These are phyloP conservation scores for Forsythia viridissima DNA, from an alignment of 257 asterid species.

Conservation along the genomic window DNA sequence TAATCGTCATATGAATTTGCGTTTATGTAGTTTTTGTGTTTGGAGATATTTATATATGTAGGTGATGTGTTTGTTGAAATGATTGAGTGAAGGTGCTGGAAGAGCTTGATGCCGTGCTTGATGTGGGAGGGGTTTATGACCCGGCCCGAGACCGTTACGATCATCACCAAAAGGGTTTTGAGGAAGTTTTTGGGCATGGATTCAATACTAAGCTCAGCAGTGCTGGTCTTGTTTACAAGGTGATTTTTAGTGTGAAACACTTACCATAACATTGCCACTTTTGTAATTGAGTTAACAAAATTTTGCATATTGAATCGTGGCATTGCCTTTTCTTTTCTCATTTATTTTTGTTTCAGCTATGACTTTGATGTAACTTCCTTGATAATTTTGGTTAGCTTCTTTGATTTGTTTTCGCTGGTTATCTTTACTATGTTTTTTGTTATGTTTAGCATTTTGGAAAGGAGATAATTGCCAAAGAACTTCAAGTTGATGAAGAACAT, in stretches of 20 bases:
- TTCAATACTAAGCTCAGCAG: slow-evolving; percentile 86
- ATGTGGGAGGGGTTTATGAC: slow-evolving; percentile 88
- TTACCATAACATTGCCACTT: background rate
- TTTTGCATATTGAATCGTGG: background rate
- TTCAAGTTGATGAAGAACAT: slow-evolving; percentile 70
- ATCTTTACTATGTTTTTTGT: slow-evolving; percentile 9
- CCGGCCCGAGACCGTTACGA: slow-evolving; percentile 69
- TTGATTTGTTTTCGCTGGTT: slow-evolving; percentile 1
- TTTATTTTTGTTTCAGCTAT: background rate
- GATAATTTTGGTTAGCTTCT: background rate
- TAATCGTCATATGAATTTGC: background rate
- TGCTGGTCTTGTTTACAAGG: slow-evolving; percentile 97
- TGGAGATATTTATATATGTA: slow-evolving; percentile 12
- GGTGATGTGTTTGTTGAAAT: slow-evolving; percentile 60
- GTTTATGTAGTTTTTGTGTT: background rate
- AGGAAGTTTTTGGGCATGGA: slow-evolving; percentile 84
- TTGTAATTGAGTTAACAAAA: background rate
- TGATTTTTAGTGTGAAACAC: slow-evolving; percentile 16
- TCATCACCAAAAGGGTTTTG: slow-evolving; percentile 91
- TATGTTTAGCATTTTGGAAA: slow-evolving; percentile 78
- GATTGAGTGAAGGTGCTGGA: slow-evolving; percentile 61
- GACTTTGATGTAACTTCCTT: background rate
- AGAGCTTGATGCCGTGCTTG: slow-evolving; percentile 85
- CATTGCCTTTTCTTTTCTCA: background rate
- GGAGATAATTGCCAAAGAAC: slow-evolving; percentile 89